These are phyloP conservation scores for Orychophragmus violaceus DNA, from an alignment of 345 rosid species.

Conservation along the genomic window DNA sequence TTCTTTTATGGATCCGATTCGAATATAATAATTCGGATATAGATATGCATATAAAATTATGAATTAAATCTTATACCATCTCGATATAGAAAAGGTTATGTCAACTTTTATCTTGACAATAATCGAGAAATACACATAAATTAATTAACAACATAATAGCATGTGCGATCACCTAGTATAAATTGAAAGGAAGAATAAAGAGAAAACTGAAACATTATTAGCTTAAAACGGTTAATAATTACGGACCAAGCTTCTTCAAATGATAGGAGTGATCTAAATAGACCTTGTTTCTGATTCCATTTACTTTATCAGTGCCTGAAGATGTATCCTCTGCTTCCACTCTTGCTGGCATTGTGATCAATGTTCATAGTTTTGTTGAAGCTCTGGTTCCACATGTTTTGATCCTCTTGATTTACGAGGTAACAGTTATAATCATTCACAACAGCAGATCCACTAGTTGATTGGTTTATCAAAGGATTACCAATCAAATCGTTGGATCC, in stretches of 20 bases:
- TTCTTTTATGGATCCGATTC: no score
- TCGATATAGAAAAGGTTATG: no score
- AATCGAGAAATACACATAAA: no score
- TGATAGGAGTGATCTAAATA: background rate
- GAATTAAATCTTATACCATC: no score
- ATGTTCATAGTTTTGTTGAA: background rate
- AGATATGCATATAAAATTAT: no score
- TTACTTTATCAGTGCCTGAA: background rate
- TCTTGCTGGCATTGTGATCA: background rate
- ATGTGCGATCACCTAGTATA: no score
- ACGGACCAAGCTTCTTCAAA: background rate
- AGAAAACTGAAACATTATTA: background rate
- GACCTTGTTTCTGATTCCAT: background rate
- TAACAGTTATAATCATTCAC: no score
- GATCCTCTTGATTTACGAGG: slow-evolving; percentile 13
- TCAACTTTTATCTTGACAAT: no score
- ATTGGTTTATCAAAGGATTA: slow-evolving; percentile 8
- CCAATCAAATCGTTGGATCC: slow-evolving; percentile 8
- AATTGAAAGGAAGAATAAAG: background rate
- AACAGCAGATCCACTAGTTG: background rate
- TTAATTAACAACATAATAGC: no score
- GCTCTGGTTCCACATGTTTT: background rate
- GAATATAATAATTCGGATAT: no score
- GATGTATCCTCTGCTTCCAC: background rate
- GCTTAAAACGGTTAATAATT: background rate